A percentile compares a stretch with the other conserved stretches of the same genome.
phyloP scores from a whole-genome alignment of 805 yeast species.

The Starmerella lactis-condensi region DNA sequence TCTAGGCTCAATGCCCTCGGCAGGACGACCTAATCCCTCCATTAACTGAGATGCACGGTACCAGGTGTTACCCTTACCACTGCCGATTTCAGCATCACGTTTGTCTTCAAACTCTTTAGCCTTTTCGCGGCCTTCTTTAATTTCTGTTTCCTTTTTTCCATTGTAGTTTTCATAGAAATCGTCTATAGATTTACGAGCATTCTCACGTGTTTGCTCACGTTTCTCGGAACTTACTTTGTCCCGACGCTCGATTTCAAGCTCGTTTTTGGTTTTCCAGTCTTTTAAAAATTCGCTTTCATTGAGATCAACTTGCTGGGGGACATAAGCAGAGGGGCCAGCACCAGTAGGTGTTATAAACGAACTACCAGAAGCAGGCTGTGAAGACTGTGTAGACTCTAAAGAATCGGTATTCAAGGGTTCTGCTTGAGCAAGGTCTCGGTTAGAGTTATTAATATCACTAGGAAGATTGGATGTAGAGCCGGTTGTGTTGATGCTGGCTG shows the following conservation, averaged over 20 bases:
- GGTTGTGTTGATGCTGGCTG: slow-evolving; percentile 2
- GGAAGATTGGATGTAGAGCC: slow-evolving; percentile 8
- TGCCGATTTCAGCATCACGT: slow-evolving; percentile 38
- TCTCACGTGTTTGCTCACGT: slow-evolving; percentile 45
- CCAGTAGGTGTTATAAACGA: too few relatives aligned
- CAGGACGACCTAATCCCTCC: slow-evolving; percentile 25
- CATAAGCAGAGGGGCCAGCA: slow-evolving; percentile 14
- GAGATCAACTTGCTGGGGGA: slow-evolving; percentile 18
- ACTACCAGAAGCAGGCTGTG: slow-evolving; percentile 18
- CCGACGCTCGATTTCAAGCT: slow-evolving; percentile 57
- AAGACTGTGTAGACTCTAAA: slow-evolving; percentile 13
- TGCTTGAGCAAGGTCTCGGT: slow-evolving; percentile 7
- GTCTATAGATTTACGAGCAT: slow-evolving; percentile 69
- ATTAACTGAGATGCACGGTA: slow-evolving; percentile 39
- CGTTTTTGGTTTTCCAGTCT: slow-evolving; percentile 72
- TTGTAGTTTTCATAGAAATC: slow-evolving; percentile 86
- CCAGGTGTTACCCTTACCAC: slow-evolving; percentile 34
- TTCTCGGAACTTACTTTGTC: slow-evolving; percentile 52
- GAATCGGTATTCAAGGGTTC: slow-evolving; percentile 10
- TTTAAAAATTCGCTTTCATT: slow-evolving; percentile 40
- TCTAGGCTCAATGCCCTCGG: slow-evolving; percentile 29
- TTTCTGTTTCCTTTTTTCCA: slow-evolving; percentile 53
- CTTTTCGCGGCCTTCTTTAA: slow-evolving; percentile 44
- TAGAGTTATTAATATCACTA: slow-evolving; percentile 1
- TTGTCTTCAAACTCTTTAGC: slow-evolving; percentile 53